These are phyloP conservation scores for Myochromella boudieri DNA, from an alignment of 768 basidiomycete genomes.

Conservation along the genomic window DNA sequence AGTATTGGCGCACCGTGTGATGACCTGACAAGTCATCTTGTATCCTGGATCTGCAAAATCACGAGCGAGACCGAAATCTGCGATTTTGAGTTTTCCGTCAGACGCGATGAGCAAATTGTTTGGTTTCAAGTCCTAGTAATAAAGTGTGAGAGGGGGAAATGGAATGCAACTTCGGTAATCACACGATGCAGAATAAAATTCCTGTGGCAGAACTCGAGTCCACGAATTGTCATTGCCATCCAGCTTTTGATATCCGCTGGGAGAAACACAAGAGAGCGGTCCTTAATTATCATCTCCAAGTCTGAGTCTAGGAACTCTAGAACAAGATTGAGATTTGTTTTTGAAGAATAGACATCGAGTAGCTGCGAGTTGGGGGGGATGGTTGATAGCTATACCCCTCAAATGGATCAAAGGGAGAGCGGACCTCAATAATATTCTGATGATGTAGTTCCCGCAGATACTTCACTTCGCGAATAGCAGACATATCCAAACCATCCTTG, in stretches of 20 bases:
- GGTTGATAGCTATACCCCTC: too few species aligned
- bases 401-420: too few species aligned
- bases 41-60: slow-evolving; percentile 94
- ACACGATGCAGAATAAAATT: slow-evolving; percentile 94
- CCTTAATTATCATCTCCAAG: slow-evolving; percentile 95
- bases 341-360: slow-evolving; percentile 94
- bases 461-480: slow-evolving; percentile 96
- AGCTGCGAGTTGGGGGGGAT: slow-evolving; percentile 55
- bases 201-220: slow-evolving; percentile 97
- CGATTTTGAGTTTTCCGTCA: slow-evolving; percentile 91
- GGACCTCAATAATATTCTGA: slow-evolving; percentile 95
- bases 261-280: slow-evolving; percentile 87
- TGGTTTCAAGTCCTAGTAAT: slow-evolving; percentile 87
- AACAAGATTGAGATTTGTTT: slow-evolving; percentile 95
- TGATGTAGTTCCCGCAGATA: slow-evolving; percentile 93
- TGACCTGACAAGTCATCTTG: slow-evolving; percentile 98
- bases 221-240: slow-evolving; percentile 98
- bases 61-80: slow-evolving; percentile 97
- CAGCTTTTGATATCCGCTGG: slow-evolving; percentile 97
- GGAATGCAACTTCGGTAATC: slow-evolving; percentile 19
- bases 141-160: slow-evolving; percentile 1
- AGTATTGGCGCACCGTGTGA: slow-evolving; percentile 75
- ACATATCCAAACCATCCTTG: slow-evolving; percentile 99
- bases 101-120: slow-evolving; percentile 95
- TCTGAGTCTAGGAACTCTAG: slow-evolving; percentile 96